Evolutionary conservation across 192 early-diverging fungal genomes (phyloP), one percentile per base, ranked within the genome.

Genomic region (Spinellus fusiger): DNA sequence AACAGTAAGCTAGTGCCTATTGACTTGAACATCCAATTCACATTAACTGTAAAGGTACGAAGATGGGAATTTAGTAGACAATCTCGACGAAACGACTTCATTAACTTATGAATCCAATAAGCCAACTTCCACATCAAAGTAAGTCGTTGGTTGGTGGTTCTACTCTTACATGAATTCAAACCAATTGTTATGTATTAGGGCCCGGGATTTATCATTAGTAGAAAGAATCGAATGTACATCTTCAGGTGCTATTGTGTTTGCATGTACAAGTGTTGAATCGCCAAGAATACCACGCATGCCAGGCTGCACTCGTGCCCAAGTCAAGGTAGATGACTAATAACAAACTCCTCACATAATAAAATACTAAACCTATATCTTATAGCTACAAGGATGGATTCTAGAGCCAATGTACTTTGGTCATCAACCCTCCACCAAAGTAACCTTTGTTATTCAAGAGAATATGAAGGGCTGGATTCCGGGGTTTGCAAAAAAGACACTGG

Each of bases 371-470:
- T 62, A 54, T 62, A 29, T 54, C 20, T 62, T 34, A 27, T 55
- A 71, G 66, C 61, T 83, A 13, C 77, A 76, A 56, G 81, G 81
- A 20, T 83, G 81, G 81, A 74, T 83, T 35, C 59, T 83, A 22
- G 75, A 83, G 46, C 81, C 81, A 20, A 16, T 80, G 9, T 60
- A 70, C 29, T 63, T 64, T 10, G 65, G 73, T 37, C 75, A 77
- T 0, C 35, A 55, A 23, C 76, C 69, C 10, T 64, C 76, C 26
- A 84, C 79, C 15, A 75, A 76, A 62, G 68, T 84, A 16, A 81
- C 70, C 4, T 84, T 74, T 65, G 62, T 84, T n/a, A 69, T 81
- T 50, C 81, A 84, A 58, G 71, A 74, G 13, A 73, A 67, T 23
- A 66, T 77, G 49, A 65, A 73, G 50, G 80, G 77, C n/a, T 73